A percentile compares a stretch with the other conserved stretches of the same genome.
phyloP scores from a whole-genome alignment of 192 early-diverging fungal species.

The Phycomyces nitens region DNA sequence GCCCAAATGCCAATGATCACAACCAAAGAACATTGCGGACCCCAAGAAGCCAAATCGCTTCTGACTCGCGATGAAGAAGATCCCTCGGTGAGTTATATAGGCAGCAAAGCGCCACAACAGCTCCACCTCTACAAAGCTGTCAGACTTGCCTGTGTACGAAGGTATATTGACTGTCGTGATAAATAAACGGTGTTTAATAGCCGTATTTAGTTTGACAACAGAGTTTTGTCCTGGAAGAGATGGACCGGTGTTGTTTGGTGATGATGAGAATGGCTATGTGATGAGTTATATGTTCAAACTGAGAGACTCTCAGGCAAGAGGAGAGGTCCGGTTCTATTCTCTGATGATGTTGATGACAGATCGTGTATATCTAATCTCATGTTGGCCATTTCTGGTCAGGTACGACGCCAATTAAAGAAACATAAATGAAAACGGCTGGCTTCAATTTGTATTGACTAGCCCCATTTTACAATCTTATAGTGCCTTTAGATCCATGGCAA shows the following conservation, averaged over 20 bases:
- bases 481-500: slow-evolving; percentile 53
- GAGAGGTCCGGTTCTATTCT: slow-evolving; percentile 56
- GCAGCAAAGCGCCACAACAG: slow-evolving; percentile 37
- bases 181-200: too few species aligned
- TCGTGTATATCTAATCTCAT: slow-evolving; percentile 59
- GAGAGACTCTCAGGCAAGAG: slow-evolving; percentile 61
- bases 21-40: neutral
- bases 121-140: slow-evolving; percentile 40
- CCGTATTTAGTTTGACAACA: slow-evolving; percentile 53
- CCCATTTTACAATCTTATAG: too few species aligned
- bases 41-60: slow-evolving; percentile 28
- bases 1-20: slow-evolving; percentile 28
- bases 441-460: too few species aligned
- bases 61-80: slow-evolving; percentile 40
- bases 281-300: slow-evolving; percentile 70
- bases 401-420: too few species aligned
- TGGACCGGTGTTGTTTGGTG: slow-evolving; percentile 67
- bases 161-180: slow-evolving; percentile 28
- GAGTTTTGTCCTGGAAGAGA: slow-evolving; percentile 64
- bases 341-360: slow-evolving; percentile 65
- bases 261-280: slow-evolving; percentile 64
- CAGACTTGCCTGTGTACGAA: slow-evolving; percentile 41
- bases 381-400: slow-evolving; percentile 66
- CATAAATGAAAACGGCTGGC: too few species aligned
- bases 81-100: slow-evolving; percentile 31